Evolutionary conservation across 805 yeast species (phyloP).

Genomic region (Zygosaccharomyces siamensis): DNA sequence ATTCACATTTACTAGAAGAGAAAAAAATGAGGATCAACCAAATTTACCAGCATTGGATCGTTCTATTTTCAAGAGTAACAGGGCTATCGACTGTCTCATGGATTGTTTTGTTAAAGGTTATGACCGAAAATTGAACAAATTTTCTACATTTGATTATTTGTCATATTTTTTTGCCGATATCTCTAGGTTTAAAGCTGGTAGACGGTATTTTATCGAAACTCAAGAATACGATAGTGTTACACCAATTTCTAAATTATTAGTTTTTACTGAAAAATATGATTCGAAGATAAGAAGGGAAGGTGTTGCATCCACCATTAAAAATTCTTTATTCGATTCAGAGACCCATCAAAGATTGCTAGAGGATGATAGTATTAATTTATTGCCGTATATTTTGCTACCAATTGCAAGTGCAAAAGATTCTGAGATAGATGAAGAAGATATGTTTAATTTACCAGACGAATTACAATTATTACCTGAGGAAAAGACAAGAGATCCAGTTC

Average conservation of each 20-base stretch:
- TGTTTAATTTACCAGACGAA: slow-evolving; percentile 83
- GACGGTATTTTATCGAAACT: slow-evolving; percentile 67
- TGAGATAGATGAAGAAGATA: slow-evolving; percentile 76
- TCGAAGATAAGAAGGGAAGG: slow-evolving; percentile 82
- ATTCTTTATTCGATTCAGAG: slow-evolving; percentile 75
- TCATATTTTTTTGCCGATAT: slow-evolving; percentile 87
- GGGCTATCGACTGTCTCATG: slow-evolving; percentile 73
- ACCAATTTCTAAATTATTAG: slow-evolving; percentile 76
- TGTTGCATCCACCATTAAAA: slow-evolving; percentile 87
- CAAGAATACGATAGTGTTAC: slow-evolving; percentile 72
- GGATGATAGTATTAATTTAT: slow-evolving; percentile 61
- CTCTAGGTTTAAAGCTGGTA: slow-evolving; percentile 69
- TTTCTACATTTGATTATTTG: slow-evolving; percentile 75
- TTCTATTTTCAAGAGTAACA: slow-evolving; percentile 50
- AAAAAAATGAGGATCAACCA: slow-evolving; percentile 16
- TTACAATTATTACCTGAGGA: slow-evolving; percentile 73
- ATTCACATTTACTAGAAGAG: slow-evolving; percentile 37
- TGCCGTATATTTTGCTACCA: slow-evolving; percentile 80
- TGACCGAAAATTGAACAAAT: slow-evolving; percentile 63
- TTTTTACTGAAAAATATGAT: slow-evolving; percentile 77
- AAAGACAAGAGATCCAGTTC: slow-evolving; percentile 68
- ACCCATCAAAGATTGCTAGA: slow-evolving; percentile 56
- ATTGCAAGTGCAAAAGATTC: slow-evolving; percentile 68
- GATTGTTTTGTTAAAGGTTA: slow-evolving; percentile 85
- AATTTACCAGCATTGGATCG: slow-evolving; percentile 36